Evolutionary conservation across 2,329 filamentous ascomycete genomes (phyloP), one percentile per base, ranked within the genome.

Genomic region (Blastomyces gilchristii): DNA sequence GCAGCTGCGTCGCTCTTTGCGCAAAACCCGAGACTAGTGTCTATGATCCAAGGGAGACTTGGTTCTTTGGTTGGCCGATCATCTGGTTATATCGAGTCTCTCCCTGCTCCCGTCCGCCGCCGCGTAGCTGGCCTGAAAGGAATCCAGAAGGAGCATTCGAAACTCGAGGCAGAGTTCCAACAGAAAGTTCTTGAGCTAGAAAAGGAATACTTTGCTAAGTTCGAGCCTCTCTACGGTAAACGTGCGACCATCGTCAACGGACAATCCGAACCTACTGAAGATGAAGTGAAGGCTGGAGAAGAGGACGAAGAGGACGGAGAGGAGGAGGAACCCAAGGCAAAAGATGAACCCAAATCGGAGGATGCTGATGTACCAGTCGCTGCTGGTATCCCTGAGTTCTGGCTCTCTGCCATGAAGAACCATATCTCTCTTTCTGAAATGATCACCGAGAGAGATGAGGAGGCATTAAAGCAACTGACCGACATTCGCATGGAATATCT

Each of bases 321-420:
- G 22, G 80, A 28, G 18, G 45, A 83, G 58, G 80, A 81, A 28
- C 83, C 86, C 72, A 80, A 86, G 66, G 78, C 81, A 61, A 82
- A 86, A 67, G 81, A 84, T 69, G 74, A 81, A 59, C 65, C 68
- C 56, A 76, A 79, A 63, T 79, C 83, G 67, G 75, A 79, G 43
- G 76, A 79, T 64, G 73, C 72, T 39, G 75, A 79, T 62, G 80
- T 76, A 58, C 68, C 77, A 47, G 76, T 75, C 60, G 79, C 88
- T 68, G 82, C 86, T 72, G 94, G 94, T 77, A 97, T 99, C 67
- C 94, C 94, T 67, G 94, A 99, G 80, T 99, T 99, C 84, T 99
- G 94, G 94, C 84, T 99, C 60, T 97, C 93, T 66, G 93, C 95
- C 70, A 97, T 99, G 93, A 99, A 99, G 85, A 99, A 99, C 83